Percentiles rank a stretch among this genome's conserved stretches.
These are phyloP conservation scores for Protomyces macrosporus DNA, from an alignment of 1,139 yeast genomes.

Conservation along the genomic window DNA sequence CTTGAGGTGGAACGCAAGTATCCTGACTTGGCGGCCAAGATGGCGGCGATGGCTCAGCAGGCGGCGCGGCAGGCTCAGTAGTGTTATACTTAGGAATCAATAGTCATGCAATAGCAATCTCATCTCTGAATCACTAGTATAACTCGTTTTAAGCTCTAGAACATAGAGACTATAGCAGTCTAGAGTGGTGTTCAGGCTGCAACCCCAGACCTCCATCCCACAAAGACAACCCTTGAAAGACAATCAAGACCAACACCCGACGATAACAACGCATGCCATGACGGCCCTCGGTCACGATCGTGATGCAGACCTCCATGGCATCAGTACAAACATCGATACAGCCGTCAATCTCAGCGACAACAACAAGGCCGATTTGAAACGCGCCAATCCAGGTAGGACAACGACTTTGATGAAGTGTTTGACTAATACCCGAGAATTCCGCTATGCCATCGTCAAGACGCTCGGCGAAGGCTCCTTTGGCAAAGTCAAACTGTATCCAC, in stretches of 20 bases:
- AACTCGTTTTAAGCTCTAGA: too few species aligned
- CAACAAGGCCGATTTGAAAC: neutral
- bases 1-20: slow-evolving; percentile 51
- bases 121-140: too few species aligned
- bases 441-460: slow-evolving; percentile 84
- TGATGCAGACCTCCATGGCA: slow-evolving; percentile 14
- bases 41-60: slow-evolving; percentile 22
- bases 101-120: too few species aligned
- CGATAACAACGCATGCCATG: neutral
- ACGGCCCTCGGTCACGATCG: neutral
- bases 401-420: neutral
- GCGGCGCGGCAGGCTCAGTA: slow-evolving; percentile 19
- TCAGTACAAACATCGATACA: slow-evolving; percentile 17
- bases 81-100: neutral
- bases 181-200: too few species aligned
- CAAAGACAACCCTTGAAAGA: too few species aligned
- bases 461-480: slow-evolving; percentile 98
- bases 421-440: slow-evolving; percentile 44
- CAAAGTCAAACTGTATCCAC: slow-evolving; percentile 62
- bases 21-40: slow-evolving; percentile 29
- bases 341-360: slow-evolving; percentile 24
- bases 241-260: too few species aligned
- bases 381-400: slow-evolving; percentile 3
- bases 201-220: too few species aligned
- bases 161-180: too few species aligned